Evolutionary conservation across 306 rosid genomes (phyloP).

Genomic region (Carpinus viminea): DNA sequence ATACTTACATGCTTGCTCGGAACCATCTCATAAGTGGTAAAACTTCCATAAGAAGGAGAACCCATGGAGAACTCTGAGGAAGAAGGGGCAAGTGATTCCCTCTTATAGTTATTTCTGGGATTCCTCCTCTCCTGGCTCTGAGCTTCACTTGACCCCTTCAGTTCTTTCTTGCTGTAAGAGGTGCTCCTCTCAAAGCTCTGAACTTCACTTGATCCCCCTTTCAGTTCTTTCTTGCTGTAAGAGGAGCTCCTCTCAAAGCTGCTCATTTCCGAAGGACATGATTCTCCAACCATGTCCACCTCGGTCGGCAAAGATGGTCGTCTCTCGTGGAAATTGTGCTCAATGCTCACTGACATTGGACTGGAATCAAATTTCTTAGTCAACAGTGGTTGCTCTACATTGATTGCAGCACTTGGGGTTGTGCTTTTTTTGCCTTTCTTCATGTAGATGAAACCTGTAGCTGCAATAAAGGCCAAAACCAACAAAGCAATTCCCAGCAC

Average conservation of each 20-base stretch:
- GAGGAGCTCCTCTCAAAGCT: slow-evolving; percentile 52
- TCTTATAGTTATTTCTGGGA: slow-evolving; percentile 44
- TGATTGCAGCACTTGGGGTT: slow-evolving; percentile 4
- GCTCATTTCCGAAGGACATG: slow-evolving; percentile 71
- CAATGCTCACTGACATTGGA: slow-evolving; percentile 15
- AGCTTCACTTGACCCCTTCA: slow-evolving; percentile 34
- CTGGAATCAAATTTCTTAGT: slow-evolving; percentile 25
- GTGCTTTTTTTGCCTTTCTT: slow-evolving; percentile 35
- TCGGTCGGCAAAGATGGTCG: slow-evolving; percentile 36
- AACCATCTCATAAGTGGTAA: slow-evolving; percentile 71
- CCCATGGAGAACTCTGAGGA: slow-evolving; percentile 57
- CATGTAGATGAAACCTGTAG: slow-evolving; percentile 30
- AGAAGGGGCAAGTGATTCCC: slow-evolving; percentile 76
- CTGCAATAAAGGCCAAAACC: slow-evolving; percentile 42
- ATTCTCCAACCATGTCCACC: slow-evolving; percentile 43
- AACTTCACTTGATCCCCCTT: slow-evolving; percentile 36
- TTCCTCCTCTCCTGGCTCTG: slow-evolving; percentile 57
- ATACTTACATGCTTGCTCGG: slow-evolving; percentile 52
- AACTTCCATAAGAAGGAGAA: slow-evolving; percentile 77
- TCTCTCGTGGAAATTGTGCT: slow-evolving; percentile 32
- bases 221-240: slow-evolving; percentile 19
- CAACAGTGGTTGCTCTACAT: slow-evolving; percentile 25
- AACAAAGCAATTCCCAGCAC: slow-evolving; percentile 32
- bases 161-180: slow-evolving; percentile 18
- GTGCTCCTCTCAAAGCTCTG: slow-evolving; percentile 42